These are phyloP conservation scores for Achaetomiella virescens DNA, from an alignment of 495 filamentous ascomycete genomes.

Conservation along the genomic window DNA sequence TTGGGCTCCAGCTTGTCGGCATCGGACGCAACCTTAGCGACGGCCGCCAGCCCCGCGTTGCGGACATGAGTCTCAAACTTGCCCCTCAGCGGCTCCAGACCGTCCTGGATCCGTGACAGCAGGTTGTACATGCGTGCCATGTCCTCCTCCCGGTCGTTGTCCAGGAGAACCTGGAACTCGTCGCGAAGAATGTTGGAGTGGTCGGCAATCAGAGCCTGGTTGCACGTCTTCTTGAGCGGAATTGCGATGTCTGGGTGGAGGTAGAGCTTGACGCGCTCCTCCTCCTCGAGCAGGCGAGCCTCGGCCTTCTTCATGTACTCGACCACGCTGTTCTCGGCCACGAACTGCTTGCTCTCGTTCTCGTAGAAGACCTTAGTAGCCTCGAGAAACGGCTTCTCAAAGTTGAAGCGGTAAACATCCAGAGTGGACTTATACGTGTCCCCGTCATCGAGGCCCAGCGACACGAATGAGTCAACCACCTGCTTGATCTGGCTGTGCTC, in stretches of 20 bases:
- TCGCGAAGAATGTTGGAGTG: constrained; percentile 81
- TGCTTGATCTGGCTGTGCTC: constrained; percentile 95
- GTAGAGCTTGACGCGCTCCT: constrained; percentile 88
- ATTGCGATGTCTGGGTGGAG: constrained; percentile 81
- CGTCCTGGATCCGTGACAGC: constrained; percentile 83
- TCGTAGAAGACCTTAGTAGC: constrained; percentile 84
- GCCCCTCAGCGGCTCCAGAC: constrained; percentile 78
- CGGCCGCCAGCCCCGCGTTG: constrained; percentile 76
- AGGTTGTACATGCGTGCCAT: constrained; percentile 95
- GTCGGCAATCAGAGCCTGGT: constrained; percentile 80
- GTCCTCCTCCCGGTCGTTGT: constrained; percentile 91
- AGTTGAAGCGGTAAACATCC: constrained; percentile 86
- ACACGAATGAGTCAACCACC: constrained; percentile 95
- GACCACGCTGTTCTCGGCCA: constrained; percentile 94
- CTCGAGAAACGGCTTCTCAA: constrained; percentile 84
- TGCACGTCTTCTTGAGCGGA: constrained; percentile 77
- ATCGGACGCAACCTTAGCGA: constrained; percentile 85
- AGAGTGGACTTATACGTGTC: constrained; percentile 91
- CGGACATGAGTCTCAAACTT: constrained; percentile 92
- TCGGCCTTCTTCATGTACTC: constrained; percentile 99
- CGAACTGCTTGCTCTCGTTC: constrained; percentile 86
- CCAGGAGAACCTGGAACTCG: constrained; percentile 92
- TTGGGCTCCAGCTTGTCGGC: constrained; percentile 92
- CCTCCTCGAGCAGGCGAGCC: constrained; percentile 83
- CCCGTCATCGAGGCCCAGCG: constrained; percentile 86